Evolutionary conservation across 208 protist genomes (phyloP).

Genomic region (Leptomonas pyrrhocoris): DNA sequence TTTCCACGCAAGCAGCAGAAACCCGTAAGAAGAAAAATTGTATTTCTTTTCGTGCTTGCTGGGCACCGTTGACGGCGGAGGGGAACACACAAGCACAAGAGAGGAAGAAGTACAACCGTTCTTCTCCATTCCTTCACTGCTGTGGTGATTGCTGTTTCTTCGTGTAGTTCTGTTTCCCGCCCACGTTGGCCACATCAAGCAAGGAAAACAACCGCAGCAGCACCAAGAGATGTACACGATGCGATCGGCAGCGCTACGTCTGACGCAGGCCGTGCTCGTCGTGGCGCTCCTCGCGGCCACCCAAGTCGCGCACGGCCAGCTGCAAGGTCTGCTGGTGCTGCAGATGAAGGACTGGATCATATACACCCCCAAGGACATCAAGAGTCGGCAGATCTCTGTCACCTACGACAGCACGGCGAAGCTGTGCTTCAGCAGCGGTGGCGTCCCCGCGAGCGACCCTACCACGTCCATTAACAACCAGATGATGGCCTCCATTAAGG

Average conservation of each 20-base stretch:
- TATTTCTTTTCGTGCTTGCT: too few relatives aligned
- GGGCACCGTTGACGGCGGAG: too few relatives aligned
- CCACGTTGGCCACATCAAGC: too few relatives aligned
- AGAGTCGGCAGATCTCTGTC: not conserved
- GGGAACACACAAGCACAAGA: too few relatives aligned
- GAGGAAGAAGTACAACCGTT: too few relatives aligned
- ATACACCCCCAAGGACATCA: not conserved
- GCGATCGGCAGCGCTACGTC: not conserved
- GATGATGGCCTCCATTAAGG: conserved; percentile 6
- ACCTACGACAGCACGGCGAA: conserved; percentile 12
- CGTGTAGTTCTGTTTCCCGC: too few relatives aligned
- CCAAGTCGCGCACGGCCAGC: conserved; percentile 10
- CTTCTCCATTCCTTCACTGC: too few relatives aligned
- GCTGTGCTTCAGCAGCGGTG: conserved; percentile 26
- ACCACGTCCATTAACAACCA: conserved; percentile 14
- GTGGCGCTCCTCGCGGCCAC: conserved; percentile 16
- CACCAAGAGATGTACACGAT: conserved; percentile 2
- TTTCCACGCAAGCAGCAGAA: too few relatives aligned
- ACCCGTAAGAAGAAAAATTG: too few relatives aligned
- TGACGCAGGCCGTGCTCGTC: conserved; percentile 11
- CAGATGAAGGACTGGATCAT: conserved; percentile 35
- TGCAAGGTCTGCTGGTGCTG: conserved; percentile 29
- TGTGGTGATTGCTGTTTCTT: too few relatives aligned
- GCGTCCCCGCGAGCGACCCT: conserved; percentile 26
- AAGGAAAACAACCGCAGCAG: not conserved